Evolutionary conservation across 345 rosid species (phyloP).

Genomic region (Geranium brycei): DNA sequence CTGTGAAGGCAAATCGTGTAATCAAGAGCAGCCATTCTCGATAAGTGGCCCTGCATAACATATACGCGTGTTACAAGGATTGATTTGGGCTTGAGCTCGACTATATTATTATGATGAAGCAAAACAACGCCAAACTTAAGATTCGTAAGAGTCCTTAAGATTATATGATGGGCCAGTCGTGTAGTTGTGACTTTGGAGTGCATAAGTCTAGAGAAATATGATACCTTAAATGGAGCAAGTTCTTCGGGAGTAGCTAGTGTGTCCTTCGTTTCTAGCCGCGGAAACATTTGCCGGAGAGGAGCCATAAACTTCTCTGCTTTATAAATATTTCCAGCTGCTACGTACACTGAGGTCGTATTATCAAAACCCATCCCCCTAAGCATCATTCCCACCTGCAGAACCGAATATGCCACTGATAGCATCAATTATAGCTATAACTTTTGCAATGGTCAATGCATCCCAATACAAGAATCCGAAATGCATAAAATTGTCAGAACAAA

Average conservation of each 20-base stretch:
- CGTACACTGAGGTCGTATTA: conserved; percentile 60
- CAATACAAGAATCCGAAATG: not conserved
- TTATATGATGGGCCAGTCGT: too few species aligned
- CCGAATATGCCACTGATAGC: not conserved
- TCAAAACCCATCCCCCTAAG: conserved; percentile 96
- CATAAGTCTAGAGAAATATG: not conserved
- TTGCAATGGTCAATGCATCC: not conserved
- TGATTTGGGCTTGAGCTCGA: too few species aligned
- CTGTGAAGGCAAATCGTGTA: conserved; percentile 89
- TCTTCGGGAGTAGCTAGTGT: conserved; percentile 68
- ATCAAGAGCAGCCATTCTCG: conserved; percentile 93
- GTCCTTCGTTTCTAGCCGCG: conserved; percentile 77
- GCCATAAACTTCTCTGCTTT: conserved; percentile 83
- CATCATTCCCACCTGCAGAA: conserved; percentile 87
- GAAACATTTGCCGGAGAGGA: conserved; percentile 84
- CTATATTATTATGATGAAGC: too few species aligned
- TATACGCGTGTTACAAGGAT: too few species aligned
- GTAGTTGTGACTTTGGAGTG: conserved; percentile 8
- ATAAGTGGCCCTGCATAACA: conserved; percentile 57
- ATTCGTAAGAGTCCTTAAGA: too few species aligned
- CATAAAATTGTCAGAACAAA: not conserved
- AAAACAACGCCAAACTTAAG: too few species aligned
- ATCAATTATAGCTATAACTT: not conserved
- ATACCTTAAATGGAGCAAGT: conserved; percentile 80
- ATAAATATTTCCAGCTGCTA: conserved; percentile 88